These are phyloP conservation scores for Podospora fimiseda DNA, from an alignment of 495 filamentous ascomycete species.

Conservation along the genomic window DNA sequence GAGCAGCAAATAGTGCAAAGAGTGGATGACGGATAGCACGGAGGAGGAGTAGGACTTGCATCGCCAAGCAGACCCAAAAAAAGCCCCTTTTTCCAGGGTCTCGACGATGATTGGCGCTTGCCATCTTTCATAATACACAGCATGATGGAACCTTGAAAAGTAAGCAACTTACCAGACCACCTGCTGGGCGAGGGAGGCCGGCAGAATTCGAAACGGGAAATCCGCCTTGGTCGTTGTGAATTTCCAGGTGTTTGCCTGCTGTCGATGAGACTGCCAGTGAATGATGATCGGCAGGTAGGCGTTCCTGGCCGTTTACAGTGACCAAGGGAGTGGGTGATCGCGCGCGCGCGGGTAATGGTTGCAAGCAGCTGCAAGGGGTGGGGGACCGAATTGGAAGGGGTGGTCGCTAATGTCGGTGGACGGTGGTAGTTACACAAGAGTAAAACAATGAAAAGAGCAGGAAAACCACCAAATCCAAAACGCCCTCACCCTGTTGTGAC, in stretches of 20 bases:
- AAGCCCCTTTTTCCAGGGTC: not conserved
- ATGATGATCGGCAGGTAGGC: too few relatives aligned
- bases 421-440: not conserved
- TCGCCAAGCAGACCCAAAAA: not conserved
- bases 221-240: not conserved
- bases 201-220: not conserved
- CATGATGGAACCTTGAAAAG: too few relatives aligned
- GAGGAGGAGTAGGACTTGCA: not conserved
- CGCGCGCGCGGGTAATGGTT: not conserved
- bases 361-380: not conserved
- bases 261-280: not conserved
- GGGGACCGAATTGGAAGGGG: not conserved
- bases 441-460: too few relatives aligned
- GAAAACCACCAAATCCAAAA: not conserved
- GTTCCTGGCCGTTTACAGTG: not conserved
- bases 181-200: too few relatives aligned
- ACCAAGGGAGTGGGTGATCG: not conserved
- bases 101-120: not conserved
- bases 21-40: not conserved
- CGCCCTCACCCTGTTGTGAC: not conserved
- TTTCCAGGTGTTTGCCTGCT: not conserved
- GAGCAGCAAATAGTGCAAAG: not conserved
- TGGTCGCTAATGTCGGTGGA: not conserved
- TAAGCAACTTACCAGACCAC: not conserved
- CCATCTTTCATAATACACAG: too few relatives aligned